Evolutionary conservation across 345 rosid species (phyloP).

Genomic region (Dovyalis caffra): DNA sequence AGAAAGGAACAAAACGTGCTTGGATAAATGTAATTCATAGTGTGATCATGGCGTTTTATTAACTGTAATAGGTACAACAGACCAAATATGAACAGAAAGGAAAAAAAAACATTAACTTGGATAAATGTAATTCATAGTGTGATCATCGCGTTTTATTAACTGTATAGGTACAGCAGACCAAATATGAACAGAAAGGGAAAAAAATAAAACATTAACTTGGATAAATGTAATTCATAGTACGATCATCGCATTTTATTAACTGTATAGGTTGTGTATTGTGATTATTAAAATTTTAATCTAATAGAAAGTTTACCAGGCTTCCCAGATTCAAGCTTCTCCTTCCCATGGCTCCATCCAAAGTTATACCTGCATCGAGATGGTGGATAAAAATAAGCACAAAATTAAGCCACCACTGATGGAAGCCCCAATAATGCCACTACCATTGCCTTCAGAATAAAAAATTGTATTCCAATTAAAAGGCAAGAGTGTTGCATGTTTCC

Average conservation of each 20-base stretch:
- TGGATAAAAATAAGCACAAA: background rate
- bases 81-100: constrained; percentile 5
- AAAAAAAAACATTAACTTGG: background rate
- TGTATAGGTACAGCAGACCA: constrained; percentile 25
- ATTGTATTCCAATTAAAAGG: background rate
- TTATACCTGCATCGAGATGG: constrained; percentile 54
- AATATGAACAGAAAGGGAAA: constrained; percentile 8
- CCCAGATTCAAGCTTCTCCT: constrained; percentile 93
- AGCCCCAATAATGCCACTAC: constrained; percentile 4
- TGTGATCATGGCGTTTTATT: too few species aligned
- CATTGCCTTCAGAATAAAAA: background rate
- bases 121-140: background rate
- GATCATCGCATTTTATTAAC: too few species aligned
- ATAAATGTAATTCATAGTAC: background rate
- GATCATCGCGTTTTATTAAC: too few species aligned
- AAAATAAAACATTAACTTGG: background rate
- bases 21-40: background rate
- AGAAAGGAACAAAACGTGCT: background rate
- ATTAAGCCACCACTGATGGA: background rate
- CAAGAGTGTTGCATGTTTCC: background rate
- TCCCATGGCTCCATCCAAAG: constrained; percentile 98
- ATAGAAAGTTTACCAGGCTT: constrained; percentile 54
- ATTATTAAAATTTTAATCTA: too few species aligned
- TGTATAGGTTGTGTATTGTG: too few species aligned
- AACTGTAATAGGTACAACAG: too few species aligned